Conservation (phyloP, 352 stramenopile genomes). For the Phytophthora lateralis region DNA sequence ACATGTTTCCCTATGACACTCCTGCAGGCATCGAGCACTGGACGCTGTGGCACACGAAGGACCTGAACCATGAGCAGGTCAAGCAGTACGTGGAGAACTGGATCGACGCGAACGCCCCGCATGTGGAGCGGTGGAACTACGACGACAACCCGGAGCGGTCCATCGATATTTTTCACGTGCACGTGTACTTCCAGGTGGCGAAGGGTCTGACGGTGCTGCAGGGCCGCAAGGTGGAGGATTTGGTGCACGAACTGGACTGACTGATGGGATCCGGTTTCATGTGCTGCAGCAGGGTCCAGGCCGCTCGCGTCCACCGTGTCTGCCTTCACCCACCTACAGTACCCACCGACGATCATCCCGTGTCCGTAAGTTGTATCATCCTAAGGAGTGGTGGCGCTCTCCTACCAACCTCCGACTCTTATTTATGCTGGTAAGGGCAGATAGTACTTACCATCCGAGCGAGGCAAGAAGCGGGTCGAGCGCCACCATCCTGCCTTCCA, state of each 20-base stretch:
- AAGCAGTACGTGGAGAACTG: constrained; percentile 90
- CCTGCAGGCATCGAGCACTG: constrained; percentile 89
- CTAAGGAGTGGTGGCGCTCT: constrained; percentile 10
- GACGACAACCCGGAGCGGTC: constrained; percentile 89
- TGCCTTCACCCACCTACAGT: constrained; percentile 12
- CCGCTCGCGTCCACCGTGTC: constrained; percentile 8
- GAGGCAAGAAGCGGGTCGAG: constrained; percentile 7
- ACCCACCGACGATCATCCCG: neutral
- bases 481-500: neutral
- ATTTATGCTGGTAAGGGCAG: constrained; percentile 31
- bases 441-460: constrained; percentile 8
- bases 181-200: constrained; percentile 87
- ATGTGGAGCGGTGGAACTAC: constrained; percentile 85
- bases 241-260: constrained; percentile 80
- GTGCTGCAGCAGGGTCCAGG: constrained; percentile 31
- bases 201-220: constrained; percentile 61
- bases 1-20: constrained; percentile 92
- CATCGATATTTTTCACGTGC: constrained; percentile 92
- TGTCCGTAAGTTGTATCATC: constrained; percentile 32
- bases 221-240: constrained; percentile 63
- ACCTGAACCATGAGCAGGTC: constrained; percentile 80
- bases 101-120: constrained; percentile 85
- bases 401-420: constrained; percentile 17
- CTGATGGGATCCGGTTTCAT: constrained; percentile 23
- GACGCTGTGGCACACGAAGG: constrained; percentile 85